These are phyloP conservation scores for Cadophora malorum DNA, from an alignment of 2,329 filamentous ascomycete genomes.

Conservation along the genomic window DNA sequence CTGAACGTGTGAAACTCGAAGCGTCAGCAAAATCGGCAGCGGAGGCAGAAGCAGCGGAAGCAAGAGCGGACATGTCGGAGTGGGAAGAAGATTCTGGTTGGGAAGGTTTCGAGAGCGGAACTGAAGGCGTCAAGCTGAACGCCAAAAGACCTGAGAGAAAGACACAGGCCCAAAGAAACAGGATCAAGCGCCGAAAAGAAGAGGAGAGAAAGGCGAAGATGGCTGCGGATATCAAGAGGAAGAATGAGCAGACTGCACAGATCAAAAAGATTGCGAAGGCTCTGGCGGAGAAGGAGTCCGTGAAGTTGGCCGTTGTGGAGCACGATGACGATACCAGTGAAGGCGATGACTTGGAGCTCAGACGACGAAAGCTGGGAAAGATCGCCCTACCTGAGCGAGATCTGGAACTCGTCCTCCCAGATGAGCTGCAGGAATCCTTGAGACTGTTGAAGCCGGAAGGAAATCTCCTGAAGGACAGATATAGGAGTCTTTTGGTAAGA, in stretches of 20 bases:
- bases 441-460: constrained; percentile 89
- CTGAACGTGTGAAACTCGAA: constrained; percentile 71
- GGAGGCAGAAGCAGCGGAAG: constrained; percentile 75
- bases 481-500: constrained; percentile 84
- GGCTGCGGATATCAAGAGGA: constrained; percentile 75
- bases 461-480: constrained; percentile 91
- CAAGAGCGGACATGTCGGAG: constrained; percentile 67
- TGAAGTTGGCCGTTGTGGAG: constrained; percentile 53
- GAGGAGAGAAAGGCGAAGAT: constrained; percentile 79
- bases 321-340: constrained; percentile 59
- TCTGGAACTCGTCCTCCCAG: constrained; percentile 79
- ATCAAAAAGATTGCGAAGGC: constrained; percentile 75
- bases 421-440: constrained; percentile 84
- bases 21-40: constrained; percentile 73
- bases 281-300: constrained; percentile 63
- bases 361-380: constrained; percentile 77
- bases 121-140: constrained; percentile 67
- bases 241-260: constrained; percentile 72
- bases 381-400: constrained; percentile 77
- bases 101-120: constrained; percentile 87
- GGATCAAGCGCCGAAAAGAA: constrained; percentile 85
- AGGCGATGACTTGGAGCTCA: constrained; percentile 67
- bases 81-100: constrained; percentile 91
- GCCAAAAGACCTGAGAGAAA: constrained; percentile 84
- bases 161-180: constrained; percentile 85